phyloP scores from a whole-genome alignment of 1,284 basidiomycete genomes.

The Cryptococcus hybrid region DNA sequence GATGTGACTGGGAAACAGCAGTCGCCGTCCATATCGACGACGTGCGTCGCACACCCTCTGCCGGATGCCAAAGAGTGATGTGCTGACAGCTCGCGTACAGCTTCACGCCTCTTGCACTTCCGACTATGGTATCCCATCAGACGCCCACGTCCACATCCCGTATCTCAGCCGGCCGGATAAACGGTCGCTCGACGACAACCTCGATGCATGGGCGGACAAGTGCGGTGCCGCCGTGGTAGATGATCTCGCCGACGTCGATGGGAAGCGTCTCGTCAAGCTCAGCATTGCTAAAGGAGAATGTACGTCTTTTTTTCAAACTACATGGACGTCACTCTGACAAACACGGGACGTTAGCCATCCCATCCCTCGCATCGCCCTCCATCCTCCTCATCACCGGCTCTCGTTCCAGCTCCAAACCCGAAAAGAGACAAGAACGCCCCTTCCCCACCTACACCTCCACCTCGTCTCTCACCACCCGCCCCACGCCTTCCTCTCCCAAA shows the following conservation, averaged over 20 bases:
- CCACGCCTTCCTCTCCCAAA: slow-evolving; percentile 3
- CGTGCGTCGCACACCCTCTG: slow-evolving; percentile 15
- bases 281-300: slow-evolving; percentile 15
- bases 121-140: slow-evolving; percentile 7
- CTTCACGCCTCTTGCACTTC: slow-evolving; percentile 37
- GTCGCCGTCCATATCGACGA: slow-evolving; percentile 29
- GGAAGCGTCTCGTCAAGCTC: slow-evolving; percentile 14
- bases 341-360: background rate
- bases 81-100: slow-evolving; percentile 14
- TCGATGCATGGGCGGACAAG: slow-evolving; percentile 32
- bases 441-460: slow-evolving; percentile 19
- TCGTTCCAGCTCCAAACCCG: slow-evolving; percentile 3
- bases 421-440: slow-evolving; percentile 25
- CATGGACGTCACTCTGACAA: background rate
- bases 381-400: slow-evolving; percentile 42
- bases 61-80: background rate
- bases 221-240: slow-evolving; percentile 35
- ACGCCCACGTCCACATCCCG: slow-evolving; percentile 35
- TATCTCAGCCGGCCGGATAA: slow-evolving; percentile 27
- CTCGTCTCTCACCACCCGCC: slow-evolving; percentile 7
- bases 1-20: slow-evolving; percentile 40
- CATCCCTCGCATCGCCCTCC: slow-evolving; percentile 14
- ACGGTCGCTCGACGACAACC: slow-evolving; percentile 20
- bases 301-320: slow-evolving; percentile 9
- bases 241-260: slow-evolving; percentile 6